Percentiles rank a stretch among this genome's conserved stretches.
Evolutionary conservation across 805 yeast species (phyloP).

Genomic region (Debaryomyces castellii): DNA sequence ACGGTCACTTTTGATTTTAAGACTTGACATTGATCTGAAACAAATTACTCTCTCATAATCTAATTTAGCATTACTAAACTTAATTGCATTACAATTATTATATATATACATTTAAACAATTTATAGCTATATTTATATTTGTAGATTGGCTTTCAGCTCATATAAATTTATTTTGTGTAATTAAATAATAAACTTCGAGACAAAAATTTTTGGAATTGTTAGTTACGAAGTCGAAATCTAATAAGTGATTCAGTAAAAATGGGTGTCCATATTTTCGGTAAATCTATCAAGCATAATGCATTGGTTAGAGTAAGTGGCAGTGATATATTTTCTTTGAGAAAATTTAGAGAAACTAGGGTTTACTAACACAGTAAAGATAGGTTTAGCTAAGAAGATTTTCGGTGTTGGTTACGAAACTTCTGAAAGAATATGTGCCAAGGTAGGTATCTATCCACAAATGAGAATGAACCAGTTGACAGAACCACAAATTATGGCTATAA

Average conservation of each 20-base stretch:
- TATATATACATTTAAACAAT: background rate
- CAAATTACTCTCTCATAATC: background rate
- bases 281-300: slow-evolving; percentile 42
- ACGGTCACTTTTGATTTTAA: slow-evolving; percentile 69
- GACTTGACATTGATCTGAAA: slow-evolving; percentile 54
- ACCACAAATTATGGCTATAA: slow-evolving; percentile 78
- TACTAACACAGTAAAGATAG: slow-evolving; percentile 38
- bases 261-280: slow-evolving; percentile 48
- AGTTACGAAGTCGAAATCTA: background rate
- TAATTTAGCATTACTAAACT: background rate
- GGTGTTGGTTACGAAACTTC: slow-evolving; percentile 84
- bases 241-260: slow-evolving; percentile 12
- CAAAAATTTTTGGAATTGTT: background rate
- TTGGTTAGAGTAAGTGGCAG: slow-evolving; percentile 30
- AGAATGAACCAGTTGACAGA: slow-evolving; percentile 91
- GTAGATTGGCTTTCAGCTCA: too few relatives aligned
- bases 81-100: background rate
- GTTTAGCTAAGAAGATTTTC: slow-evolving; percentile 76
- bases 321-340: background rate
- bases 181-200: background rate
- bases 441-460: slow-evolving; percentile 91
- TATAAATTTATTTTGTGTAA: background rate
- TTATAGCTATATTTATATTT: too few relatives aligned
- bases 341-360: background rate
- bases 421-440: slow-evolving; percentile 73